Conservation (phyloP, 345 rosid genomes). For the Isatis tinctoria region DNA sequence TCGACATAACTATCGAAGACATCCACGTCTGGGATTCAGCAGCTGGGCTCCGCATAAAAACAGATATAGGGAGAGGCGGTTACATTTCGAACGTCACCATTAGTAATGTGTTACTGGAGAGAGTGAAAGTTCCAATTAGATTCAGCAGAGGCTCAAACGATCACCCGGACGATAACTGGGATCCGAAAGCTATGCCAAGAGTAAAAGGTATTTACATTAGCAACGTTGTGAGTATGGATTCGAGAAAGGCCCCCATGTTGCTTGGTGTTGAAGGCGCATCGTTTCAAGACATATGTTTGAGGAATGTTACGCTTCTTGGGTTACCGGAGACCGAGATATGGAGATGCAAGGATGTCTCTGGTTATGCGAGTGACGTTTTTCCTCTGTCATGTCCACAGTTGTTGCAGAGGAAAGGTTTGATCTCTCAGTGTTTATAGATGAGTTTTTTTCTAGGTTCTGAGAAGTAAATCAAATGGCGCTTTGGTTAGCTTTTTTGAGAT, state of each 20-base stretch:
- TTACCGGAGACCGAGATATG: constrained; percentile 45
- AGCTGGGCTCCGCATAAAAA: constrained; percentile 85
- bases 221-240: constrained; percentile 59
- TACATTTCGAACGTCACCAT: constrained; percentile 66
- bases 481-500: background rate
- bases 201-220: constrained; percentile 66
- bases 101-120: constrained; percentile 60
- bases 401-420: constrained; percentile 43
- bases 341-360: constrained; percentile 83
- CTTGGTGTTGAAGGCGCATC: constrained; percentile 64
- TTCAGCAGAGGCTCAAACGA: constrained; percentile 90
- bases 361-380: constrained; percentile 49
- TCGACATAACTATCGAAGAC: constrained; percentile 59
- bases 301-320: constrained; percentile 64
- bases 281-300: constrained; percentile 69
- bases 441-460: constrained; percentile 1
- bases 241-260: constrained; percentile 73
- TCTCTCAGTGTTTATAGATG: constrained; percentile 39
- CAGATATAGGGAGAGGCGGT: constrained; percentile 92
- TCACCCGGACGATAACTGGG: constrained; percentile 88
- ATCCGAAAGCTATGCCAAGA: constrained; percentile 67
- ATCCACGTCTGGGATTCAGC: constrained; percentile 88
- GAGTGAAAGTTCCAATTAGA: constrained; percentile 80
- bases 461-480: background rate
- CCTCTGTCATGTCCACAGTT: constrained; percentile 71